Evolutionary conservation across 2,329 filamentous ascomycete species (phyloP).

Genomic region (Penicillium sp.): DNA sequence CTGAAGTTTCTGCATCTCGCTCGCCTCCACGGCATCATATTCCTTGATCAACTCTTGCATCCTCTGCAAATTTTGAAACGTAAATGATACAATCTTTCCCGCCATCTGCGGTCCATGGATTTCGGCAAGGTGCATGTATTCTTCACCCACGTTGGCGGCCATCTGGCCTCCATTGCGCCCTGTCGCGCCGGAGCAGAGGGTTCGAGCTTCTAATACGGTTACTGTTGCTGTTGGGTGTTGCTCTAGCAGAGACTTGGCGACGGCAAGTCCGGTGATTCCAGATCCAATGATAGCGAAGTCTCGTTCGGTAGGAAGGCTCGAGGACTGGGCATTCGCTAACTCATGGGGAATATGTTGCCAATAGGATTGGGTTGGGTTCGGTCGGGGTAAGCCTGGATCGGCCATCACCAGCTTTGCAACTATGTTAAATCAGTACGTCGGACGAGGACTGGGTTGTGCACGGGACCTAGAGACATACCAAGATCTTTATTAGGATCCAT

Average conservation of each 20-base stretch:
- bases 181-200: slow-evolving; percentile 38
- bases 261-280: slow-evolving; percentile 37
- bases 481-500: slow-evolving; percentile 13
- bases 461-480: background rate
- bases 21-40: slow-evolving; percentile 29
- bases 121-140: slow-evolving; percentile 22
- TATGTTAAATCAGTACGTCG: background rate
- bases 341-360: slow-evolving; percentile 37
- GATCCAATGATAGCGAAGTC: slow-evolving; percentile 38
- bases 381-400: slow-evolving; percentile 38
- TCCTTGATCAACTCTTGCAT: slow-evolving; percentile 38
- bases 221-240: slow-evolving; percentile 25
- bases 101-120: slow-evolving; percentile 30
- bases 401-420: slow-evolving; percentile 17
- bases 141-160: slow-evolving; percentile 28
- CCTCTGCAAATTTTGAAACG: slow-evolving; percentile 36
- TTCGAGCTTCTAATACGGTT: slow-evolving; percentile 36
- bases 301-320: slow-evolving; percentile 22
- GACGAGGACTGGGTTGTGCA: background rate
- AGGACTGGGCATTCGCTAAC: slow-evolving; percentile 31
- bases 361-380: slow-evolving; percentile 38
- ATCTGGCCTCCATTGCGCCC: slow-evolving; percentile 40
- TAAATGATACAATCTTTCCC: slow-evolving; percentile 40
- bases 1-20: slow-evolving; percentile 22
- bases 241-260: slow-evolving; percentile 32